Conservation (phyloP, 345 rosid species). For the Hibiscus tridactylites region DNA sequence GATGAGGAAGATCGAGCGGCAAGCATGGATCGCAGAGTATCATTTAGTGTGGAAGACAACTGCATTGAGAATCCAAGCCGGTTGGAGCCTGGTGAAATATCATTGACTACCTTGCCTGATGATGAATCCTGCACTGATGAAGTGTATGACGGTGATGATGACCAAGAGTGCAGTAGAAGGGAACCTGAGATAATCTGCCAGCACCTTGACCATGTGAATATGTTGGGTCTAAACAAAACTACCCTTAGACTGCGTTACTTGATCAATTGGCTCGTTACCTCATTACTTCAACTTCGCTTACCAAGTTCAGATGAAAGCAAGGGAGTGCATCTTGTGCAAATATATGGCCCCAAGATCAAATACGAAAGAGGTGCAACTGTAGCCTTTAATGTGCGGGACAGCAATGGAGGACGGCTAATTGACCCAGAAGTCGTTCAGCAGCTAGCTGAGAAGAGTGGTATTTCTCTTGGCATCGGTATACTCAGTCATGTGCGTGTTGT, state of each 20-base stretch:
- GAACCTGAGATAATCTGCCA: constrained; percentile 72
- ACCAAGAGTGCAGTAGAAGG: constrained; percentile 56
- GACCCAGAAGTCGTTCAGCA: constrained; percentile 53
- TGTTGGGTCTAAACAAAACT: constrained; percentile 74
- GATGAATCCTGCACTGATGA: constrained; percentile 45
- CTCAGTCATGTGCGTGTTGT: constrained; percentile 46
- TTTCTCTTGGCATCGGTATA: constrained; percentile 55
- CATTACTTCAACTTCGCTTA: constrained; percentile 67
- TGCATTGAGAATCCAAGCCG: constrained; percentile 25
- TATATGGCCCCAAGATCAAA: constrained; percentile 68
- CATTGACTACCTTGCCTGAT: constrained; percentile 38
- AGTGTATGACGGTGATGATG: constrained; percentile 38
- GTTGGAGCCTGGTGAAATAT: constrained; percentile 52
- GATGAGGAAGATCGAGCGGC: constrained; percentile 37
- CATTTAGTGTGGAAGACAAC: constrained; percentile 40
- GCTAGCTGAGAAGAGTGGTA: constrained; percentile 54
- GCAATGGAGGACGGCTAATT: constrained; percentile 28
- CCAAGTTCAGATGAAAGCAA: constrained; percentile 33
- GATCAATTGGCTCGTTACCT: constrained; percentile 79
- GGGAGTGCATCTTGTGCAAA: constrained; percentile 43
- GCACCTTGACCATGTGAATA: constrained; percentile 69
- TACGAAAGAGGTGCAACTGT: constrained; percentile 64
- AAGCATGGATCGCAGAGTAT: constrained; percentile 36
- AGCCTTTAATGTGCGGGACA: constrained; percentile 48
- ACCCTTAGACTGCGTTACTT: constrained; percentile 64